Conservation (phyloP, 179 eudicot genomes). For the Pouteria campechiana region DNA sequence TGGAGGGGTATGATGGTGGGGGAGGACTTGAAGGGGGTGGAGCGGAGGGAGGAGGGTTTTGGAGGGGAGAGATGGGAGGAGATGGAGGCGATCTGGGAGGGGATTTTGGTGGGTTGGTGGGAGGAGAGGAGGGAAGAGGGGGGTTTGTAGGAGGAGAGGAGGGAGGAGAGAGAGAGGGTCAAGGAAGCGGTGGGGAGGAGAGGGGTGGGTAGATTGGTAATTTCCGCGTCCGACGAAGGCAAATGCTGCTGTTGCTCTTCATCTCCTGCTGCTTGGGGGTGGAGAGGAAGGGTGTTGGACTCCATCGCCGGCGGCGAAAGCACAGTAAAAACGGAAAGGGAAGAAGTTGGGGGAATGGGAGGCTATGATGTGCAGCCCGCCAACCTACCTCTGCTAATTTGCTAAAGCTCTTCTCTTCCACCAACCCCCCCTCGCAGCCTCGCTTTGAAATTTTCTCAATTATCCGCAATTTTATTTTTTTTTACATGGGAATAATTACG, state of each 20-base stretch:
- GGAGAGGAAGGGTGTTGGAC: slow-evolving; percentile 5
- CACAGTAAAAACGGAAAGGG: too few relatives aligned
- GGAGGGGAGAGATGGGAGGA: slow-evolving; percentile 21
- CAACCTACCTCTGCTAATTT: too few relatives aligned
- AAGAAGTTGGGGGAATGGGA: too few relatives aligned
- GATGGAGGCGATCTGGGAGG: slow-evolving; percentile 51
- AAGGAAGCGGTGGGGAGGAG: slow-evolving; percentile 46
- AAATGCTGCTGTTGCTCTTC: slow-evolving; percentile 5
- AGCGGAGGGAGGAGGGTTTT: slow-evolving; percentile 33
- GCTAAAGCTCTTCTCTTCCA: too few relatives aligned
- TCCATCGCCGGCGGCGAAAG: neutral
- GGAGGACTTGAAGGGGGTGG: slow-evolving; percentile 48
- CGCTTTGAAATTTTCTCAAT: too few relatives aligned
- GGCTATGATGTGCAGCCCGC: too few relatives aligned
- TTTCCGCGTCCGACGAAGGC: too few relatives aligned
- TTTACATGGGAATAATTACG: too few relatives aligned
- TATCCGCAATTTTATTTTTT: too few relatives aligned
- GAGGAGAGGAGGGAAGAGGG: slow-evolving; percentile 18
- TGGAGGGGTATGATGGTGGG: slow-evolving; percentile 57
- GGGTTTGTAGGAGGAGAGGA: slow-evolving; percentile 43
- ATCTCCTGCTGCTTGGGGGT: slow-evolving; percentile 12
- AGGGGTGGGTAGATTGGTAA: slow-evolving; percentile 1
- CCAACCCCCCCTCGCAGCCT: too few relatives aligned
- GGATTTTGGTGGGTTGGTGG: slow-evolving; percentile 17
- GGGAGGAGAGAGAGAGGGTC: slow-evolving; percentile 58